Evolutionary conservation across 352 stramenopile species (phyloP), one percentile per base, ranked within the genome.

Genomic region (Globisporangium cederbergense): DNA sequence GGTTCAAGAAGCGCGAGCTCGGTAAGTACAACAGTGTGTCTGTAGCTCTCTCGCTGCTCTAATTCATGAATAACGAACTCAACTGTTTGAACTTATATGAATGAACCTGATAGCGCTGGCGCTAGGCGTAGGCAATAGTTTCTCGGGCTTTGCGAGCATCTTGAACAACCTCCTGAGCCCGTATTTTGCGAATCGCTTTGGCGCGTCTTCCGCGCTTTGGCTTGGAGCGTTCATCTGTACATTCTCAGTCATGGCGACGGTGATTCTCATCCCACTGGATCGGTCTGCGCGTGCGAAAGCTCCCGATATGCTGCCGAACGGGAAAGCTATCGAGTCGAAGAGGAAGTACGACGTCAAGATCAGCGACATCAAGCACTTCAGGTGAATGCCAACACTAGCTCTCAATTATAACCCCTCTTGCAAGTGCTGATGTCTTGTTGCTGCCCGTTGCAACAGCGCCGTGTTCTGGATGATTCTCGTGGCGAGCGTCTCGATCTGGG

Each of bases 1-100:
- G 90, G 90, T 97, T 97, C 66, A 74, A 78, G 49, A 89, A 86
- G 18, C 78, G 69, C 46, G 88, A 96, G 50, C 62, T 96, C 1
- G 76, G 77, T 82, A 66, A n/a, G 68, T 49, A 3, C 4, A 6
- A 6, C 8, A 3, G 4, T 43, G 16, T 20, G 32, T 18, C 9
- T 42, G 36, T 42, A 9, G 5, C 34, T 18, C 28, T 36, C 6
- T 52, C 43, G 11, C 20, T 54, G 28, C 22, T 43, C 8, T 51
- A 14, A 28, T 28, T 18, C 3, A 28, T 16, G 9, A 14, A 42
- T 42, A 16, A 42, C 36, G 9, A 4, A 42, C 36, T 16, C 36
- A 42, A 16, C n/a, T 34, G n/a, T 18, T 6, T 53, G 20, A 36
- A 36, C 32, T 36, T 36, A 36, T 4, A 36, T 36, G 5, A 32